Conservation (phyloP, 257 asterid species). For the Solanum bulbocastanum region DNA sequence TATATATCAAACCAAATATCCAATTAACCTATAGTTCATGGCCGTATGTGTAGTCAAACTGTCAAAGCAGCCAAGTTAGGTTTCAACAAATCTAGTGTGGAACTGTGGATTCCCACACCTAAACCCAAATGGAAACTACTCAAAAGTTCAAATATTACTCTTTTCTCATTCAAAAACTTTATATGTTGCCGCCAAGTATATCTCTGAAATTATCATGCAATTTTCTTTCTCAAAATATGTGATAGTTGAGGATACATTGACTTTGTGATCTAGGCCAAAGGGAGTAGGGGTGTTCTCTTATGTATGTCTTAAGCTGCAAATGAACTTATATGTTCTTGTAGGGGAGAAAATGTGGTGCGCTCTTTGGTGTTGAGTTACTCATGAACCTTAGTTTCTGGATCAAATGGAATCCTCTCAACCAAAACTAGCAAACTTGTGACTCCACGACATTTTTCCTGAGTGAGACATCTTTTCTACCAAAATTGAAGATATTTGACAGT, state of each 20-base stretch:
- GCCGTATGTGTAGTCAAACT: neutral
- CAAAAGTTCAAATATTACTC: neutral
- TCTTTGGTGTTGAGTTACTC: neutral
- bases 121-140: neutral
- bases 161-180: neutral
- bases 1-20: neutral
- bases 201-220: neutral
- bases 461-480: neutral
- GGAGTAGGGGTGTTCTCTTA: neutral
- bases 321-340: neutral
- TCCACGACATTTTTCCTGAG: neutral
- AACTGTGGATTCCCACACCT: neutral
- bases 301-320: neutral
- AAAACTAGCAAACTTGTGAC: neutral
- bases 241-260: neutral
- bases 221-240: neutral
- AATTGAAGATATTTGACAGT: neutral
- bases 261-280: neutral
- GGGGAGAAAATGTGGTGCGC: neutral
- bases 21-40: neutral
- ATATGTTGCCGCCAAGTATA: neutral
- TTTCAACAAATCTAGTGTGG: neutral
- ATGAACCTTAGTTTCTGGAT: neutral
- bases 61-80: neutral
- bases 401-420: neutral